Conservation (phyloP, 331 rosid species). For the Arachis monticola region DNA sequence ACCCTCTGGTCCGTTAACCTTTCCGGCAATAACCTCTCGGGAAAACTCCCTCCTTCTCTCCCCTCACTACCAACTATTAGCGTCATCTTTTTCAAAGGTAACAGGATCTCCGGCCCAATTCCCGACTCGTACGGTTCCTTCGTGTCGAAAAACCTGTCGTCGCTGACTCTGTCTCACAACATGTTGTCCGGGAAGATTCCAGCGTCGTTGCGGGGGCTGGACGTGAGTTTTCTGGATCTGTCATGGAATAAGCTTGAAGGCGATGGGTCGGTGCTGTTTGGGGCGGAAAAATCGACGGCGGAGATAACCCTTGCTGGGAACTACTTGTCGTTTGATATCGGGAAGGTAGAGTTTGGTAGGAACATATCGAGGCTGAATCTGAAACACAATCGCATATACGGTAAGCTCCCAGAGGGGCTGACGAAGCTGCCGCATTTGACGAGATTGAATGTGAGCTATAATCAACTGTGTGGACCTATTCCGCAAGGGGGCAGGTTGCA, state of each 20-base stretch:
- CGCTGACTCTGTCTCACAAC: slow-evolving; percentile 51
- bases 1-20: background rate
- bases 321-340: slow-evolving; percentile 45
- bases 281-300: slow-evolving; percentile 34
- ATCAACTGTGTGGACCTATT: slow-evolving; percentile 27
- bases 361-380: slow-evolving; percentile 47
- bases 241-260: slow-evolving; percentile 59
- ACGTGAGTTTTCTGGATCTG: slow-evolving; percentile 29
- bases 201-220: slow-evolving; percentile 34
- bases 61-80: slow-evolving; percentile 37
- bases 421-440: slow-evolving; percentile 31
- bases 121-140: slow-evolving; percentile 53
- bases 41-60: slow-evolving; percentile 47
- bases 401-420: slow-evolving; percentile 44
- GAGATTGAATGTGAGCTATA: slow-evolving; percentile 53
- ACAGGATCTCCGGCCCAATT: slow-evolving; percentile 51
- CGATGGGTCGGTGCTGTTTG: slow-evolving; percentile 53
- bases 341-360: slow-evolving; percentile 43
- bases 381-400: slow-evolving; percentile 49
- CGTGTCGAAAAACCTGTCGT: background rate
- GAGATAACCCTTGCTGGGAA: slow-evolving; percentile 49
- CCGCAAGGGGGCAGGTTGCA: slow-evolving; percentile 13
- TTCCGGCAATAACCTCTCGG: slow-evolving; percentile 39
- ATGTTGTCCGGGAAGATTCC: slow-evolving; percentile 52
- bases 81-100: slow-evolving; percentile 34